phyloP scores from a whole-genome alignment of 192 early-diverging fungal genomes.

The Kappamyces sp. region DNA sequence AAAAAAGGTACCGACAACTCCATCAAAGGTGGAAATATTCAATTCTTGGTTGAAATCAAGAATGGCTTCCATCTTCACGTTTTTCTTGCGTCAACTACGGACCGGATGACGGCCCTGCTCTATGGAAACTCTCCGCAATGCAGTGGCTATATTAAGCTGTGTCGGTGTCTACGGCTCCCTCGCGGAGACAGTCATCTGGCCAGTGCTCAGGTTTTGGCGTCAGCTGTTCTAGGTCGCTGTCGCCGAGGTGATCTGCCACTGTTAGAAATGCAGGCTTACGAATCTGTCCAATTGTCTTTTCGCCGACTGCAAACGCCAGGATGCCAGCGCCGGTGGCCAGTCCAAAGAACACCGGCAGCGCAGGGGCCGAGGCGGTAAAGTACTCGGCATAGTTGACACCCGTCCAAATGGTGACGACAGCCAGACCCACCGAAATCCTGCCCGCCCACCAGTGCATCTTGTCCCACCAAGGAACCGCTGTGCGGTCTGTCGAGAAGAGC shows the following conservation, averaged over 20 bases:
- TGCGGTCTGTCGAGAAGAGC: conserved; percentile 17
- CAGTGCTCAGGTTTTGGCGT: too few species aligned
- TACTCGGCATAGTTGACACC: conserved; percentile 9
- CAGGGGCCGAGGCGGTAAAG: not conserved
- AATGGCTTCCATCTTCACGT: conserved; percentile 48
- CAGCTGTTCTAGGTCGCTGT: too few species aligned
- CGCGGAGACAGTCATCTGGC: too few species aligned
- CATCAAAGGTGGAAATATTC: conserved; percentile 81
- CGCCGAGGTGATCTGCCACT: too few species aligned
- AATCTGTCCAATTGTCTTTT: conserved; percentile 9
- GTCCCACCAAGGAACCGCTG: conserved; percentile 23
- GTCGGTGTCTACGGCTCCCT: too few species aligned
- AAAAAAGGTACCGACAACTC: conserved; percentile 80
- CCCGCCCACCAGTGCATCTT: conserved; percentile 34
- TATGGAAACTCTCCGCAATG: too few species aligned
- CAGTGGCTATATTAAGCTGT: too few species aligned
- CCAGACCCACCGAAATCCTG: not conserved
- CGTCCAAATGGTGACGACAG: conserved; percentile 1
- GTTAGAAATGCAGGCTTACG: not conserved
- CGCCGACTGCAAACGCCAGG: conserved; percentile 1
- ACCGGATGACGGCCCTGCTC: too few species aligned
- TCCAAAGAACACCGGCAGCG: not conserved
- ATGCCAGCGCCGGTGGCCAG: not conserved
- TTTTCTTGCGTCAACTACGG: too few species aligned
- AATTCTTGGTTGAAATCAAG: conserved; percentile 87